Evolutionary conservation across 1,284 basidiomycete species (phyloP).

Genomic region (Trametes sp.): DNA sequence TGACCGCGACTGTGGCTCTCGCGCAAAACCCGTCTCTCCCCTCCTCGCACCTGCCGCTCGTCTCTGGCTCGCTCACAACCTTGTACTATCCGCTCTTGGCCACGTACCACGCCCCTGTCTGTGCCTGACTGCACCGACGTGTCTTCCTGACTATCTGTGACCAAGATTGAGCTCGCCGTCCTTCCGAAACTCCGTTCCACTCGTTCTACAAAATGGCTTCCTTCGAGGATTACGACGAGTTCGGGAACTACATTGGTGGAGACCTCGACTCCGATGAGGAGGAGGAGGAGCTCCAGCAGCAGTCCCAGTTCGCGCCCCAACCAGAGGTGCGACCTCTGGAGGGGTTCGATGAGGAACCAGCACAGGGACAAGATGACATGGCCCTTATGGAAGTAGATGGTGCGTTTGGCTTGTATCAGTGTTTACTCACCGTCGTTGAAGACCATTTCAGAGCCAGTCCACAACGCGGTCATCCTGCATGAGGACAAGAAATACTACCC

Average conservation of each 20-base stretch:
- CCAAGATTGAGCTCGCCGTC: conserved; percentile 2
- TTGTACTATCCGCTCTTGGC: not conserved
- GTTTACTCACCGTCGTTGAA: conserved; percentile 7
- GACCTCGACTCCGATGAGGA: conserved; percentile 92
- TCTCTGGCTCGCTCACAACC: not conserved
- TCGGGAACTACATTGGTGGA: conserved; percentile 95
- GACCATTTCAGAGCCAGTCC: conserved; percentile 61
- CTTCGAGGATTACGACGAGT: conserved; percentile 89
- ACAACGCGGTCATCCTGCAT: conserved; percentile 91
- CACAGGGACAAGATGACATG: conserved; percentile 55
- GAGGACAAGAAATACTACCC: conserved; percentile 99
- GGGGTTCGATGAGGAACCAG: conserved; percentile 75
- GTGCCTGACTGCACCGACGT: not conserved
- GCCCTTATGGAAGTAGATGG: conserved; percentile 87
- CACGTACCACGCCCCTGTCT: too few relatives aligned
- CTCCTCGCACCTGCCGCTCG: not conserved
- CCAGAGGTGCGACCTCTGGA: conserved; percentile 62
- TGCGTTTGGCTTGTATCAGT: conserved; percentile 44
- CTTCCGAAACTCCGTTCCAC: conserved; percentile 10
- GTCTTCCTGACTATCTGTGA: not conserved
- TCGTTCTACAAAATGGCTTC: conserved; percentile 64
- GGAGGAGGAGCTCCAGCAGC: conserved; percentile 70
- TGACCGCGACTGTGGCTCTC: conserved; percentile 31
- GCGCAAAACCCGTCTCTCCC: conserved; percentile 22
- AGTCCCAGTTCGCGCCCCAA: conserved; percentile 53